Evolutionary conservation across 176 grass and related monocot genomes (phyloP).

Genomic region (Ampelocalamus luodianensis): DNA sequence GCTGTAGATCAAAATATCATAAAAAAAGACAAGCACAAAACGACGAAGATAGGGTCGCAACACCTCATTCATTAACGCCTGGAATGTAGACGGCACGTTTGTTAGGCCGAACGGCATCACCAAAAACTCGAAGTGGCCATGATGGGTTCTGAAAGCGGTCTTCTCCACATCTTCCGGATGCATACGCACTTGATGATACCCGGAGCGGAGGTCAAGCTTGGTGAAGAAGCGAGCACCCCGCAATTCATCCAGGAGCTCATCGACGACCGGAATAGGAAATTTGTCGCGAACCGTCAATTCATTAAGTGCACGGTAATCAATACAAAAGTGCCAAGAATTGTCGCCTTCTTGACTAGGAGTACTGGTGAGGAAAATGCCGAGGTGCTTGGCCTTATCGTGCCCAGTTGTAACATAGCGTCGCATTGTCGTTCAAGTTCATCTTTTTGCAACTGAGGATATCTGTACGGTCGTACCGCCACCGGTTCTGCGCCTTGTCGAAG

Average conservation of each 20-base stretch:
- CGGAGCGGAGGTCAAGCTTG: not conserved
- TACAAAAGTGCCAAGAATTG: too few relatives aligned
- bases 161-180: not conserved
- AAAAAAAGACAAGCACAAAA: not conserved
- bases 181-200: not conserved
- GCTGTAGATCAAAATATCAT: not conserved
- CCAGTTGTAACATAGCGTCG: not conserved
- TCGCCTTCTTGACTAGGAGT: too few relatives aligned
- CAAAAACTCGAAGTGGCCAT: not conserved
- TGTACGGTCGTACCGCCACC: too few relatives aligned
- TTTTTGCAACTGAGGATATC: too few relatives aligned
- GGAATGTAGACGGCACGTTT: not conserved
- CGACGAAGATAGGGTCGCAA: not conserved
- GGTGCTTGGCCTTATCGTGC: not conserved
- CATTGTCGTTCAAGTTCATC: too few relatives aligned
- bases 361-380: not conserved
- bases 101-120: not conserved
- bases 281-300: too few relatives aligned
- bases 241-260: not conserved
- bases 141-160: not conserved
- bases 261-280: not conserved
- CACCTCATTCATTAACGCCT: not conserved
- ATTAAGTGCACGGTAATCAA: too few relatives aligned
- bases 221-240: not conserved
- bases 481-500: too few relatives aligned